Conservation (phyloP, 441 rosid species). For the Omphalea diandra region DNA sequence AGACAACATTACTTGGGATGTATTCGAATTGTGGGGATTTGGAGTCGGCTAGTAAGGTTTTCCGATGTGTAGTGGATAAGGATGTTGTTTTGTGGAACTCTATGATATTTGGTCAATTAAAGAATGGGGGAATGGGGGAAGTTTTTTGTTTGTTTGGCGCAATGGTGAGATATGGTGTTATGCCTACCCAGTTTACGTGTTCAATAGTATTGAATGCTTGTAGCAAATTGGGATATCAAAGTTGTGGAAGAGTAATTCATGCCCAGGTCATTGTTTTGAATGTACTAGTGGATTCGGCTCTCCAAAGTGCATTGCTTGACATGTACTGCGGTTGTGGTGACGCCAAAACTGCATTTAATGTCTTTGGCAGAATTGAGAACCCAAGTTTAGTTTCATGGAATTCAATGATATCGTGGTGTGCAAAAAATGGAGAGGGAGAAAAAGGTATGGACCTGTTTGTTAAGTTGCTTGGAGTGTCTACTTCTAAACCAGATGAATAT, state of each 20-base stretch:
- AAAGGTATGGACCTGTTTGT: conserved; percentile 53
- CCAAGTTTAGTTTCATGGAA: conserved; percentile 83
- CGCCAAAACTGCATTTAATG: conserved; percentile 35
- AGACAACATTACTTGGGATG: conserved; percentile 79
- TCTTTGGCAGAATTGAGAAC: conserved; percentile 48
- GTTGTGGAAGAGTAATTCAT: conserved; percentile 51
- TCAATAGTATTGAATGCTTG: conserved; percentile 74
- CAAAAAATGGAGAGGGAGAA: conserved; percentile 59
- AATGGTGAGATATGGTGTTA: conserved; percentile 55
- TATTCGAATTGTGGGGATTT: conserved; percentile 64
- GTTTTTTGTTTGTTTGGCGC: conserved; percentile 45
- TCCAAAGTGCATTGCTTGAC: conserved; percentile 80
- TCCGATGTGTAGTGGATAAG: conserved; percentile 43
- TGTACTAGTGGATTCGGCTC: conserved; percentile 47
- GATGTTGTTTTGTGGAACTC: conserved; percentile 79
- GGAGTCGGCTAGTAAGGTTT: conserved; percentile 53
- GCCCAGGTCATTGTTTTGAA: conserved; percentile 48
- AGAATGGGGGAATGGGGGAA: conserved; percentile 50
- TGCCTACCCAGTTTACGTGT: conserved; percentile 63
- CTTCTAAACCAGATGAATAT: conserved; percentile 67
- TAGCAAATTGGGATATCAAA: conserved; percentile 48
- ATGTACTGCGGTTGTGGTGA: conserved; percentile 77
- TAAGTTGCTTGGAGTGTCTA: conserved; percentile 36
- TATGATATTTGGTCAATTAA: conserved; percentile 64
- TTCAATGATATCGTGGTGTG: conserved; percentile 66